These are phyloP conservation scores for Blastomyces silverae DNA, from an alignment of 2,329 filamentous ascomycete genomes.

Conservation along the genomic window DNA sequence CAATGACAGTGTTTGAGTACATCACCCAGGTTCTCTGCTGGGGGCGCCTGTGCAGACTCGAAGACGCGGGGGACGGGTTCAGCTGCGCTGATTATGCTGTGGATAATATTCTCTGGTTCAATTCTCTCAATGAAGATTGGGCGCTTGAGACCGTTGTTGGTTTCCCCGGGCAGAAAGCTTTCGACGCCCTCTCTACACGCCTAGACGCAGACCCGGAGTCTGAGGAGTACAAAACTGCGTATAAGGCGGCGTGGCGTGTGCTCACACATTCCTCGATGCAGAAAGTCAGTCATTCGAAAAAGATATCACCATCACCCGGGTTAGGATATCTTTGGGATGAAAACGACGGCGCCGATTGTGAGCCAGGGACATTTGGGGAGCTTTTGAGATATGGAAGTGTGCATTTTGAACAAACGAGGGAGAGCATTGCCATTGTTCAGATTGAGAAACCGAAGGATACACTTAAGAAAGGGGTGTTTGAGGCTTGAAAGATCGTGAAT, in stretches of 20 bases:
- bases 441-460: not conserved
- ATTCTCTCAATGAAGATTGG: not conserved
- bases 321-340: slow-evolving; percentile 3
- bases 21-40: not conserved
- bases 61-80: slow-evolving; percentile 1
- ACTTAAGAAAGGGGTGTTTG: not conserved
- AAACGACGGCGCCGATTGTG: not conserved
- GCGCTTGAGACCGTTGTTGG: not conserved
- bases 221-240: slow-evolving; percentile 1
- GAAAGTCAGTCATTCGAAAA: not conserved
- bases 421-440: not conserved
- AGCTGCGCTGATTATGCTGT: slow-evolving; percentile 1
- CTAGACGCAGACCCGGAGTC: not conserved
- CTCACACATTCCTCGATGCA: not conserved
- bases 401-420: not conserved
- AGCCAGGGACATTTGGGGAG: not conserved
- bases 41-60: not conserved
- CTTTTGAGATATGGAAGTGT: slow-evolving; percentile 1
- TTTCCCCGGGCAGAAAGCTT: not conserved
- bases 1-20: not conserved
- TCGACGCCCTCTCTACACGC: not conserved
- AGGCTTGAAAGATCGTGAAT: not conserved
- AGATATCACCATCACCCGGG: not conserved
- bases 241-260: not conserved
- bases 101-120: slow-evolving; percentile 2